A percentile compares a stretch with the other conserved stretches of the same genome.
Evolutionary conservation across 139 green algal species (phyloP).

Genomic region (Gonium pectorale): DNA sequence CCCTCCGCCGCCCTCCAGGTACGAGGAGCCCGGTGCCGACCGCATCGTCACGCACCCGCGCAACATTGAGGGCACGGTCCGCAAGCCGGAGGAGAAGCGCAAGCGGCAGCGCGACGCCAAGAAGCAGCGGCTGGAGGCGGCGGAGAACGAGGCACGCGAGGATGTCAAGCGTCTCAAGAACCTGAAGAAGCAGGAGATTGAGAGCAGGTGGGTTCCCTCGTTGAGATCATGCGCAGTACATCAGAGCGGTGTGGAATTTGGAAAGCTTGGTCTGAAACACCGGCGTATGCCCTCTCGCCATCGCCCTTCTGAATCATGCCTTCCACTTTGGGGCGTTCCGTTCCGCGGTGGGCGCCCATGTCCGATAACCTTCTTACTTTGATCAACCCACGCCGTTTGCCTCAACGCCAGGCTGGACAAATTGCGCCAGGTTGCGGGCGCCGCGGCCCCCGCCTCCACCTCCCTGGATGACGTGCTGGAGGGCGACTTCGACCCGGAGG

Average conservation of each 20-base stretch:
- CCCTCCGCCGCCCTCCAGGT: slow-evolving; percentile 54
- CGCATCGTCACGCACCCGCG: slow-evolving; percentile 84
- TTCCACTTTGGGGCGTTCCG: too few relatives aligned
- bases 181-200: slow-evolving; percentile 90
- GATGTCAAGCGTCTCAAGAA: slow-evolving; percentile 94
- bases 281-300: too few relatives aligned
- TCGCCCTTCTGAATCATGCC: too few relatives aligned
- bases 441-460: slow-evolving; percentile 38
- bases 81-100: slow-evolving; percentile 75
- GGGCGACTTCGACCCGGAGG: slow-evolving; percentile 93
- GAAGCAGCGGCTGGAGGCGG: slow-evolving; percentile 63
- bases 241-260: too few relatives aligned
- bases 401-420: slow-evolving; percentile 73
- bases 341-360: too few relatives aligned
- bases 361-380: too few relatives aligned
- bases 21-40: slow-evolving; percentile 83
- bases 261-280: too few relatives aligned
- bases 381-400: too few relatives aligned
- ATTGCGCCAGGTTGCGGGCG: slow-evolving; percentile 71
- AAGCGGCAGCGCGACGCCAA: slow-evolving; percentile 71
- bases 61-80: slow-evolving; percentile 73
- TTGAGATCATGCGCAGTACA: too few relatives aligned
- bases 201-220: slow-evolving; percentile 62
- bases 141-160: slow-evolving; percentile 55
- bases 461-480: slow-evolving; percentile 79